Base-by-base conservation (phyloP, 495 filamentous ascomycete genomes). In the Astrothelium macrocarpum region DNA sequence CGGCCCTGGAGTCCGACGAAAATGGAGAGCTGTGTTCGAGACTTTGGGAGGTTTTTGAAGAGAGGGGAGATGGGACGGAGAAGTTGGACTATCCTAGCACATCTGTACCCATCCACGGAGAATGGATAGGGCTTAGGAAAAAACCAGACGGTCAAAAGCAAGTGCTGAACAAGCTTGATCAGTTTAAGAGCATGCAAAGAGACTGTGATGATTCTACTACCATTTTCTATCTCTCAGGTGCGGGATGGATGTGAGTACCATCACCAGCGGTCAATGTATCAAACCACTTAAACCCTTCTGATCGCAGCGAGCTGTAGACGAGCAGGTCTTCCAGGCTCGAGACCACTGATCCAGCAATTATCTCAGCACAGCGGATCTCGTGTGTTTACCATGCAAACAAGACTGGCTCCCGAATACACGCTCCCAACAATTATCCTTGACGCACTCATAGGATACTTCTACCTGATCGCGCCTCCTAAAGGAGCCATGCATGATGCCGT, bases 231-330 rank as follows among this genome's bases (percentile, higher is more conserved):
- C 60, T 66, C 18, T 66, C 64, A 56, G 64, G 64, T 29, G 31
- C 32, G 31, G 64, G 59, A 62, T 66, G 64, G 64, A 62, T 66
- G 64, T 66, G 53, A 63, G 64, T 63, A 66, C 29, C 39, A 20
- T n/a, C 32, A 49, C 2, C 12, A 29, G 25, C 25, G 12, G 11
- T 9, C 3, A 9, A 9, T 12, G 12, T 10, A 29, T 11, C 7
- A 29, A 32, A 10, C 23, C 25, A 26, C 25, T 9, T 62, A 12
- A 32, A 36, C n/a, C 14, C 36, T 49, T 10, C 29, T 49, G 31
- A 60, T 23, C 20, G 20, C 36, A 28, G 29, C 49, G 56, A 31
- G 26, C 10, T 62, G 25, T 18, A 66, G 64, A 29, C 60, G 60
- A 32, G 46, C 34, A 32, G 64, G 64, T 5, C 64, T 60, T 62